Evolutionary conservation across 2,329 filamentous ascomycete species (phyloP).

Genomic region (Chaetomiaceae sp.): DNA sequence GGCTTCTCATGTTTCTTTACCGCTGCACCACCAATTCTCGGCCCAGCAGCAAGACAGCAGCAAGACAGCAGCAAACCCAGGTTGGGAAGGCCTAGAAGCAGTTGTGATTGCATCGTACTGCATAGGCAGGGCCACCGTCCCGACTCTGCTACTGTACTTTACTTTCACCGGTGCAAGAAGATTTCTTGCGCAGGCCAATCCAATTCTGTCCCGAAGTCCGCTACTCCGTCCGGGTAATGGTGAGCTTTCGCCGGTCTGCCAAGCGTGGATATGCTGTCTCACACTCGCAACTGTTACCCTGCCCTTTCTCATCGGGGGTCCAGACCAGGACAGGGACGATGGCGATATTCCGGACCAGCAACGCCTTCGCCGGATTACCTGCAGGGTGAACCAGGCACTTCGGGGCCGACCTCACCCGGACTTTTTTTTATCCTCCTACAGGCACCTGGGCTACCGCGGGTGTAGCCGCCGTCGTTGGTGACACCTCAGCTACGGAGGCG

Average conservation of each 20-base stretch:
- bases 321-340: background rate
- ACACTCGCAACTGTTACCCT: background rate
- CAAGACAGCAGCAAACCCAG: too few relatives aligned
- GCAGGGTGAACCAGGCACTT: background rate
- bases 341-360: background rate
- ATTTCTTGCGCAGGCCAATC: background rate
- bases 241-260: background rate
- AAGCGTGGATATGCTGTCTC: background rate
- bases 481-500: background rate
- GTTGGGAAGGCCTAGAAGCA: too few relatives aligned
- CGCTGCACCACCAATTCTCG: too few relatives aligned
- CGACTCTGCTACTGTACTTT: too few relatives aligned
- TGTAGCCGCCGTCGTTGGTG: background rate
- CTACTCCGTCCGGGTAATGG: background rate
- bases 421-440: too few relatives aligned
- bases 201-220: background rate
- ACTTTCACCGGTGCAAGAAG: too few relatives aligned
- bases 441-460: background rate
- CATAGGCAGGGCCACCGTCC: too few relatives aligned
- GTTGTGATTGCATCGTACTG: too few relatives aligned
- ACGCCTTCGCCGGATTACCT: background rate
- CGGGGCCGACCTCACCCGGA: too few relatives aligned
- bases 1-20: background rate
- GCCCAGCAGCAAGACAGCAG: too few relatives aligned
- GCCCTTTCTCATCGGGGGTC: background rate